A percentile compares a stretch with the other conserved stretches of the same genome.
These are phyloP conservation scores for Pichia cactophila DNA, from an alignment of 1,139 yeast species.

Conservation along the genomic window DNA sequence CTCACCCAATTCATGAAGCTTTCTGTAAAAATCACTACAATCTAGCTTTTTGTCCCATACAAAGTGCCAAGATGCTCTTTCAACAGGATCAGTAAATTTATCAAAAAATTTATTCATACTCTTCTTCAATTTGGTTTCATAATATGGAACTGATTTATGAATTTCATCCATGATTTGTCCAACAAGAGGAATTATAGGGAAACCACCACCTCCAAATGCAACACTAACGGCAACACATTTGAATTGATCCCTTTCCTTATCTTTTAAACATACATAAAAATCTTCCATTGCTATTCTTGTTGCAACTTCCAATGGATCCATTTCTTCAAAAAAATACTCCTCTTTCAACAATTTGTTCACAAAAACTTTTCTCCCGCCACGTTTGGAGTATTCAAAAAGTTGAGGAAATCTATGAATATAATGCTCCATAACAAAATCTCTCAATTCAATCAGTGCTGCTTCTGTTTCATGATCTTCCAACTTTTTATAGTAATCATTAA, in stretches of 20 bases:
- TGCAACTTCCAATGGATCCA: slow-evolving; percentile 41
- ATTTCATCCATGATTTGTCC: slow-evolving; percentile 40
- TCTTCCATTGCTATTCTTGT: slow-evolving; percentile 47
- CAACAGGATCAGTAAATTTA: slow-evolving; percentile 40
- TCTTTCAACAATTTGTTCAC: slow-evolving; percentile 41
- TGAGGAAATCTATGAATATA: slow-evolving; percentile 40
- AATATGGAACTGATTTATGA: slow-evolving; percentile 44
- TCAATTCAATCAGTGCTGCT: slow-evolving; percentile 39
- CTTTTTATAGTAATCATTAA: slow-evolving; percentile 31
- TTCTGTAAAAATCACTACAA: slow-evolving; percentile 34
- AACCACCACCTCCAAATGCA: slow-evolving; percentile 51
- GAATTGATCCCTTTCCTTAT: slow-evolving; percentile 33
- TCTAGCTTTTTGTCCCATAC: slow-evolving; percentile 45
- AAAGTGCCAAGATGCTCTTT: slow-evolving; percentile 47
- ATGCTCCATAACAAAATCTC: slow-evolving; percentile 39
- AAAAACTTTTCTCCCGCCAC: slow-evolving; percentile 22
- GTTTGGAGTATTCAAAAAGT: slow-evolving; percentile 33
- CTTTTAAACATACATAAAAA: slow-evolving; percentile 36
- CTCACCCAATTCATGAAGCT: slow-evolving; percentile 20
- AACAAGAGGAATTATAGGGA: slow-evolving; percentile 37
- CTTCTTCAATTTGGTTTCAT: slow-evolving; percentile 38
- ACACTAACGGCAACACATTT: slow-evolving; percentile 48
- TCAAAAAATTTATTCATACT: slow-evolving; percentile 50
- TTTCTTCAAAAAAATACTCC: slow-evolving; percentile 38
- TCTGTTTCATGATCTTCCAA: slow-evolving; percentile 36